Base-by-base conservation (phyloP, 208 protist species). In the Crithidia thermophila region DNA sequence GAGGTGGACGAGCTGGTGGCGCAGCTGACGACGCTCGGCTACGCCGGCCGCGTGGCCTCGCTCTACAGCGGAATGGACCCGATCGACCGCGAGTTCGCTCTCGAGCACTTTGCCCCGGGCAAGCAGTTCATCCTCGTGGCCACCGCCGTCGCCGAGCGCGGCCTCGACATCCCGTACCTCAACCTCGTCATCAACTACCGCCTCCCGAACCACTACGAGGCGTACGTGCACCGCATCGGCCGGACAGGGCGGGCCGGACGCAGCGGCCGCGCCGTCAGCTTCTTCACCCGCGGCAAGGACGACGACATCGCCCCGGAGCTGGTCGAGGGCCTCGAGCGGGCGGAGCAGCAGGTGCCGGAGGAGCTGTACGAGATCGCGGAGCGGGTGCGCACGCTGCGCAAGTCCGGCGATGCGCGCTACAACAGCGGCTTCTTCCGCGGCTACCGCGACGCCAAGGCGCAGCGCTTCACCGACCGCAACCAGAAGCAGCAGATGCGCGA, bases 161-260 rank as follows among this genome's bases (percentile, higher is more conserved):
- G 97, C 9, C 86, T 99, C 33, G 99, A 99, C 76, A 99, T 99
- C 52, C 93, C 95, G 1, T 94, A 98, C 73, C 89, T 99, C 20
- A 90, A 97, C 75, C 96, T 99, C 55, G 99, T 99, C 39, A 98
- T 99, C 68, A 99, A 99, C 82, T 99, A 98, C 82, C 97, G 99
- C 52, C 94, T 99, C 82, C 98, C 98, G 9, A 94, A 99, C 60
- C 97, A 99, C 76, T 98, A 99, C 72, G 98, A 99, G 81, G 93
- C 95, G 23, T 99, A 99, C 69, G 84, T 99, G 45, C 98, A 99
- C 75, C 92, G 98, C 51, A 98, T 99, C 63, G 98, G 93, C 31
- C 88, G 93, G 45, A 97, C 93, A 2, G 93, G 93, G 3, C 78
- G 93, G 3, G 93, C 93, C 14, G 93, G 93, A 0, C 75, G 79